A percentile compares a stretch with the other conserved stretches of the same genome.
These are phyloP conservation scores for Microcyclospora tardicrescens DNA, from an alignment of 2,329 filamentous ascomycete genomes.

Conservation along the genomic window DNA sequence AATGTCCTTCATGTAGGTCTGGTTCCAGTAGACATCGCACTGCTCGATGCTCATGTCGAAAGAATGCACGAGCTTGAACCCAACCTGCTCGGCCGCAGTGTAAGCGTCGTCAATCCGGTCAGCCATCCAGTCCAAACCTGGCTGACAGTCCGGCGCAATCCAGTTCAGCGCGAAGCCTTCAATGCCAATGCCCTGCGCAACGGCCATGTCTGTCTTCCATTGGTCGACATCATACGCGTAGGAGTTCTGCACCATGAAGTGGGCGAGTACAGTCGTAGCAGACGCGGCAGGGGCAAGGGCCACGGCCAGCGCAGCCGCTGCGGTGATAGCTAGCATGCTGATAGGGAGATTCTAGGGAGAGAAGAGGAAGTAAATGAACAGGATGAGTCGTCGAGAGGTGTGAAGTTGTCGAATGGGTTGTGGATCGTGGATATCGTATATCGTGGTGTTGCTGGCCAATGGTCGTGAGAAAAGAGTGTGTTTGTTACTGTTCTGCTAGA, in stretches of 20 bases:
- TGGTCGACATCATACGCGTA: constrained; percentile 22
- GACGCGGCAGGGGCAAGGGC: constrained; percentile 11
- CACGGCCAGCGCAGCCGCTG: constrained; percentile 12
- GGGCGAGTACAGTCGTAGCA: constrained; percentile 22
- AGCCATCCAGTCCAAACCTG: constrained; percentile 19
- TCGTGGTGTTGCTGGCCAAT: not conserved
- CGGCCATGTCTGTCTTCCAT: constrained; percentile 23
- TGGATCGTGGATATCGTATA: not conserved
- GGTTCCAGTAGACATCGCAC: constrained; percentile 26
- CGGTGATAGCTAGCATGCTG: constrained; percentile 6
- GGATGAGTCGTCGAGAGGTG: not conserved
- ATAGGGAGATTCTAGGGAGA: constrained; percentile 1
- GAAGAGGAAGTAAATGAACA: constrained; percentile 1
- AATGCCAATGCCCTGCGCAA: constrained; percentile 23
- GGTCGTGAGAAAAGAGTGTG: not conserved
- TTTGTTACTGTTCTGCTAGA: not conserved
- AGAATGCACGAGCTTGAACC: constrained; percentile 26
- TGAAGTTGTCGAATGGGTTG: not conserved
- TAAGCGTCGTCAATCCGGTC: constrained; percentile 26
- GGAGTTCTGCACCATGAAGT: constrained; percentile 26
- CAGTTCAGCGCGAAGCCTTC: constrained; percentile 28
- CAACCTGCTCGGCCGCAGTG: constrained; percentile 19
- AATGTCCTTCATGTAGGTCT: constrained; percentile 23
- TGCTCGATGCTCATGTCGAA: constrained; percentile 27
- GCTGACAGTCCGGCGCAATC: constrained; percentile 24